A percentile compares a stretch with the other conserved stretches of the same genome.
Evolutionary conservation across 371 early-diverging fungal genomes (phyloP).

Genomic region (Mortierella sp.): DNA sequence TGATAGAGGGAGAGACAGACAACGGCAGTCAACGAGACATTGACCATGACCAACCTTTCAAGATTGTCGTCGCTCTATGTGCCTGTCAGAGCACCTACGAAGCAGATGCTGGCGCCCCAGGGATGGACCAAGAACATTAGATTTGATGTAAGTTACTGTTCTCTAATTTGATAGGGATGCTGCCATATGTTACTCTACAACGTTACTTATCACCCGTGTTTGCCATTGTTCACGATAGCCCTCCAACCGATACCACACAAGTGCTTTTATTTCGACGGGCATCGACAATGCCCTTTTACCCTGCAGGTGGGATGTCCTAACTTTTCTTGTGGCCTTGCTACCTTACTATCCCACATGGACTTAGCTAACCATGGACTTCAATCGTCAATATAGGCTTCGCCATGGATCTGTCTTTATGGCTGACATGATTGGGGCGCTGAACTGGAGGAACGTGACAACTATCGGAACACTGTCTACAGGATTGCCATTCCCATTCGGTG

Average conservation of each 20-base stretch:
- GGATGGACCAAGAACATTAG: conserved; percentile 39
- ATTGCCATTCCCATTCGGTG: conserved; percentile 64
- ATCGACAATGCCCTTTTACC: conserved; percentile 74
- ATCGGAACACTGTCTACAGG: conserved; percentile 62
- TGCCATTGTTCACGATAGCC: conserved; percentile 26
- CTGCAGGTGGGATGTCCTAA: conserved; percentile 48
- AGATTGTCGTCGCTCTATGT: conserved; percentile 69
- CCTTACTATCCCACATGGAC: neutral
- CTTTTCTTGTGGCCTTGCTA: too few relatives aligned
- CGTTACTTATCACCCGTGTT: neutral
- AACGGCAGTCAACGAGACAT: conserved; percentile 62
- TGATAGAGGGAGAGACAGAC: conserved; percentile 60
- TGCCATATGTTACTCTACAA: neutral
- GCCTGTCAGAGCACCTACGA: conserved; percentile 63
- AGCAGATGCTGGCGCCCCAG: conserved; percentile 44
- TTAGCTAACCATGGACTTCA: neutral
- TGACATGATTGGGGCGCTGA: conserved; percentile 61
- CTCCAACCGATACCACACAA: conserved; percentile 73
- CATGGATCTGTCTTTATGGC: conserved; percentile 57
- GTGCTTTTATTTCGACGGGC: conserved; percentile 74
- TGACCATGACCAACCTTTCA: conserved; percentile 64
- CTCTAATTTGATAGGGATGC: neutral
- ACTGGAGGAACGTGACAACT: conserved; percentile 63
- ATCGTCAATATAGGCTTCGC: conserved; percentile 57
- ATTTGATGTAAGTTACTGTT: conserved; percentile 32